phyloP scores from a whole-genome alignment of 495 filamentous ascomycete species.

The Talaromyces stipitatus region DNA sequence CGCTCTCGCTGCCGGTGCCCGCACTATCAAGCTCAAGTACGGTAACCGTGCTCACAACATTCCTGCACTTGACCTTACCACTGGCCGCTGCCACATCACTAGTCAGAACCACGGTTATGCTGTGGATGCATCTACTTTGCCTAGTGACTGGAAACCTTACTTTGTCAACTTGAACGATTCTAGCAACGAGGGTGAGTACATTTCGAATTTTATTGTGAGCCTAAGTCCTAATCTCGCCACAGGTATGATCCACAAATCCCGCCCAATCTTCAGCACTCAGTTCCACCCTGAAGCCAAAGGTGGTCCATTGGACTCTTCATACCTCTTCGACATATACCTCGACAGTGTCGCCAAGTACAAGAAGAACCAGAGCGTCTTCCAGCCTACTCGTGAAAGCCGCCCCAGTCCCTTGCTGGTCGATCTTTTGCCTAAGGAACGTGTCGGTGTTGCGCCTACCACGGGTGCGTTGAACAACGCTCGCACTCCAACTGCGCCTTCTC shows the following conservation, averaged over 20 bases:
- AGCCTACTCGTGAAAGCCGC: slow-evolving; percentile 62
- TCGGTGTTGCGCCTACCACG: slow-evolving; percentile 70
- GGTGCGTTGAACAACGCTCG: slow-evolving; percentile 45
- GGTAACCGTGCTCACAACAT: slow-evolving; percentile 98
- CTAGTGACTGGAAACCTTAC: slow-evolving; percentile 88
- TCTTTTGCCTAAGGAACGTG: slow-evolving; percentile 84
- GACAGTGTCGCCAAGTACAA: slow-evolving; percentile 85
- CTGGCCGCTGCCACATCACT: slow-evolving; percentile 96
- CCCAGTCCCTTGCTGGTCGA: slow-evolving; percentile 84
- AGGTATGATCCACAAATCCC: slow-evolving; percentile 86
- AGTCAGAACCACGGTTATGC: slow-evolving; percentile 98
- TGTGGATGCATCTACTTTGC: slow-evolving; percentile 77
- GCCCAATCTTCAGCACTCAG: slow-evolving; percentile 96
- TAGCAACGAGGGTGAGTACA: slow-evolving; percentile 67
- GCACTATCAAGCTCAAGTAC: slow-evolving; percentile 92
- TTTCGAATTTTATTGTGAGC: background rate
- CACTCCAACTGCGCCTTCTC: slow-evolving; percentile 30
- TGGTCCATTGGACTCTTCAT: slow-evolving; percentile 86
- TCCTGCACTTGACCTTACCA: slow-evolving; percentile 85
- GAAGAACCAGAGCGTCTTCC: slow-evolving; percentile 60
- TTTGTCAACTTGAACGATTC: slow-evolving; percentile 96
- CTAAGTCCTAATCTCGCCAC: background rate
- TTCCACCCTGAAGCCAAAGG: slow-evolving; percentile 98
- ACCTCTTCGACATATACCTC: slow-evolving; percentile 94
- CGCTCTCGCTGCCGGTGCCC: slow-evolving; percentile 73